Conservation (phyloP, 176 grass and related monocot genomes). For the Triticum timopheevii region DNA sequence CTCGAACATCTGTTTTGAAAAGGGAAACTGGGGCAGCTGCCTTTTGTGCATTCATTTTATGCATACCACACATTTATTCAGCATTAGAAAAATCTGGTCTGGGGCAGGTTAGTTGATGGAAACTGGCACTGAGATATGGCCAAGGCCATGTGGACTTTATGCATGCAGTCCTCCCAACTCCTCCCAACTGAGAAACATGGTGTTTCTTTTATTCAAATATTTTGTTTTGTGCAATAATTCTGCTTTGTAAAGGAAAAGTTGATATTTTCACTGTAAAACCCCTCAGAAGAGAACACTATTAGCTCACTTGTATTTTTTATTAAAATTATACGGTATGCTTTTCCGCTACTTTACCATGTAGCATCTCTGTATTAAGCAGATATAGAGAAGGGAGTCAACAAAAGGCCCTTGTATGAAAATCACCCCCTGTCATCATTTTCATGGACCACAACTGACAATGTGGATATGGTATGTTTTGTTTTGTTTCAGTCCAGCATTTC, state of each 20-base stretch:
- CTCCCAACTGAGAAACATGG: not conserved
- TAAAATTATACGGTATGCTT: not conserved
- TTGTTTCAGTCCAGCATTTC: not conserved
- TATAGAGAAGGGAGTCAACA: conserved; percentile 60
- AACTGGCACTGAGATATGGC: not conserved
- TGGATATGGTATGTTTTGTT: conserved; percentile 69
- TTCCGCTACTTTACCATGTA: not conserved
- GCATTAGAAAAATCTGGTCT: not conserved
- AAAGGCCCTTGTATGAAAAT: conserved; percentile 66
- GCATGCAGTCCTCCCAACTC: not conserved
- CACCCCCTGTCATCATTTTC: conserved; percentile 84
- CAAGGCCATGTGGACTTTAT: not conserved
- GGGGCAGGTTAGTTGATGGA: not conserved
- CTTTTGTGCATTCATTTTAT: not conserved
- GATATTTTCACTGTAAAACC: not conserved
- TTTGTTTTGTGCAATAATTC: conserved; percentile 10
- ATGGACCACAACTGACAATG: conserved; percentile 67
- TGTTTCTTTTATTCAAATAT: not conserved
- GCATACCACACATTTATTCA: not conserved
- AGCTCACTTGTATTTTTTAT: not conserved
- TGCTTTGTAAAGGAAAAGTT: not conserved
- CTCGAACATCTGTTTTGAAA: not conserved
- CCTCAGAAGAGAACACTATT: not conserved
- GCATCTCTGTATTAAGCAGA: conserved; percentile 47
- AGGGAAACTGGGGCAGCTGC: not conserved